Conservation (phyloP, 2,329 filamentous ascomycete genomes). For the Xylaria digitata region DNA sequence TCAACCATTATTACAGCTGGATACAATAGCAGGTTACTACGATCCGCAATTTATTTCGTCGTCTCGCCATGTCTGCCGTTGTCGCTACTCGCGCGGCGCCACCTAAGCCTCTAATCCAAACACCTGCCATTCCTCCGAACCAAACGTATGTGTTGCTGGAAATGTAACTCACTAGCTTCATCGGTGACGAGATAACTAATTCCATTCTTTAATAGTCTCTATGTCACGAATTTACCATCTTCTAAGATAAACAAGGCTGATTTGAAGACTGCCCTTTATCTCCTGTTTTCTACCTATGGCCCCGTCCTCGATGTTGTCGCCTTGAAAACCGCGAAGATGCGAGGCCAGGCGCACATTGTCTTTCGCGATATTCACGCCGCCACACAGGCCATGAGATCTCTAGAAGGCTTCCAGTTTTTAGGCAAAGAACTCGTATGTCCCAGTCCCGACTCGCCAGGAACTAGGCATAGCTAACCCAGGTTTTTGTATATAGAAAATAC, state of each 20-base stretch:
- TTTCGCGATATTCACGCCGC: conserved; percentile 91
- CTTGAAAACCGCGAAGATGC: conserved; percentile 90
- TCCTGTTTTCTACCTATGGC: conserved; percentile 93
- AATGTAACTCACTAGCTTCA: conserved; percentile 3
- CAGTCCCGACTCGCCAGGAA: background rate
- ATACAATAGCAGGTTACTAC: background rate
- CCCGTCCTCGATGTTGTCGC: conserved; percentile 92
- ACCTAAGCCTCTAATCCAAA: conserved; percentile 56
- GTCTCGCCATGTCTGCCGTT: conserved; percentile 52
- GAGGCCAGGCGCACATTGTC: conserved; percentile 93
- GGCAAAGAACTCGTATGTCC: conserved; percentile 83
- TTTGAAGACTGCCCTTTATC: conserved; percentile 87
- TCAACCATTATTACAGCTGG: background rate
- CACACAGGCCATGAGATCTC: conserved; percentile 89
- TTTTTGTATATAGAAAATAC: conserved; percentile 73
- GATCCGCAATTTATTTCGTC: background rate
- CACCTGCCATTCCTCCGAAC: conserved; percentile 71
- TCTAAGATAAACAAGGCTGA: conserved; percentile 92
- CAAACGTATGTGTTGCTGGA: conserved; percentile 73
- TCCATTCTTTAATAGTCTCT: conserved; percentile 70
- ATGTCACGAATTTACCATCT: conserved; percentile 85
- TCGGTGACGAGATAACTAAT: conserved; percentile 26
- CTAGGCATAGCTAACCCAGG: conserved; percentile 30
- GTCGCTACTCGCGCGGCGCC: conserved; percentile 45
- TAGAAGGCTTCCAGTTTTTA: conserved; percentile 88